Conservation (phyloP, 805 yeast genomes). For the Sugiyamaella marilandica region DNA sequence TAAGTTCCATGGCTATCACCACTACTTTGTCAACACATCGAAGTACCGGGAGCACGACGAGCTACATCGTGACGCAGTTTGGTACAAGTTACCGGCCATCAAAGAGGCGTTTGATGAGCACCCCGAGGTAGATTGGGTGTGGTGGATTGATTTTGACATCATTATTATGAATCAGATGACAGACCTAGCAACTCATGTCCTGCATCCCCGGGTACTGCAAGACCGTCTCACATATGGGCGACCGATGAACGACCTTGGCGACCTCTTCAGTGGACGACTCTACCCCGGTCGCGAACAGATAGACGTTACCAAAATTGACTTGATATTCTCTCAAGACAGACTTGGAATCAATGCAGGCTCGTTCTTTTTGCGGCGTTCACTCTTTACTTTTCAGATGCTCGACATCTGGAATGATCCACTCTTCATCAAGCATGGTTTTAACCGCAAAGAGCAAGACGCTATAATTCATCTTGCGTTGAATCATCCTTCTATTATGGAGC, state of each 20-base stretch:
- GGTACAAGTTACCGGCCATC: conserved; percentile 34
- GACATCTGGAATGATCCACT: conserved; percentile 30
- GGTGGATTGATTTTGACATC: conserved; percentile 36
- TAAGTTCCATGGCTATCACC: conserved; percentile 31
- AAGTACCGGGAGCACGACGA: conserved; percentile 14
- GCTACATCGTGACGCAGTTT: conserved; percentile 18
- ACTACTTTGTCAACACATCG: conserved; percentile 26
- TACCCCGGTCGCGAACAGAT: conserved; percentile 15
- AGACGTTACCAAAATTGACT: conserved; percentile 21
- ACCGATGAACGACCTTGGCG: conserved; percentile 19
- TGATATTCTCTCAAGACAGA: conserved; percentile 28
- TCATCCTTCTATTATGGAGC: conserved; percentile 21
- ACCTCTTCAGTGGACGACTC: conserved; percentile 2
- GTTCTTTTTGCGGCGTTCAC: conserved; percentile 25
- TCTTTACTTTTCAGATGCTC: conserved; percentile 22
- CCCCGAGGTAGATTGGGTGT: conserved; percentile 35
- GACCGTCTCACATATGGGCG: conserved; percentile 23
- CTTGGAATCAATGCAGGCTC: conserved; percentile 32
- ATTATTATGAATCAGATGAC: conserved; percentile 30
- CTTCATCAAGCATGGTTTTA: conserved; percentile 8
- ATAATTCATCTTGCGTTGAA: conserved; percentile 17
- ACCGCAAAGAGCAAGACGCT: conserved; percentile 26
- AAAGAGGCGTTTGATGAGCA: conserved; percentile 26
- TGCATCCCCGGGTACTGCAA: conserved; percentile 26
- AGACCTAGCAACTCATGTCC: conserved; percentile 26